Evolutionary conservation across 129 eudicot genomes (phyloP), one percentile per base, ranked within the genome.

Genomic region (Scalesia atractyloides): DNA sequence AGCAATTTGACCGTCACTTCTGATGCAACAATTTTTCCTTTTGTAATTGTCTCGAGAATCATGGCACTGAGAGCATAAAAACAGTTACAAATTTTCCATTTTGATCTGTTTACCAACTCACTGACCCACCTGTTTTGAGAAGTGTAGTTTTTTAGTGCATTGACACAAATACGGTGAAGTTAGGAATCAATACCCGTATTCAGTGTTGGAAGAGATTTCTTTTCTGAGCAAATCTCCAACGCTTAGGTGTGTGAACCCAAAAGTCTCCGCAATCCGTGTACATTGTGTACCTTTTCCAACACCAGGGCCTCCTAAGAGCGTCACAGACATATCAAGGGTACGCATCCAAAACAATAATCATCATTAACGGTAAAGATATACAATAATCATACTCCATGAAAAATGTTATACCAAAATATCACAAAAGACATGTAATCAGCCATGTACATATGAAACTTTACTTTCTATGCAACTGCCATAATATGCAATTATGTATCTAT

Each of bases 231-330:
- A 67, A 79, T 92, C 98, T 24, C 96, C 98, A 66, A 92, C 98
- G 62, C 98, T 92, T 54, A 92, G 66, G 77, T 92, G 96, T 24
- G 92, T 85, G 85, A 92, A 87, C 48, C 98, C 98, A 69, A 69
- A 92, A 63, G 85, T 82, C 59, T 89, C 88, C 26, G 80, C 98
- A 73, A 92, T 89, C 74, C 74, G 81, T 30, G 76, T 60, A 81
- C 98, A 92, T 65, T 92, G 98, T 52, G 98, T 92, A 49, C 98
- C 98, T 85, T 92, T 92, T 61, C 96, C 98, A 72, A 91, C 89
- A 73, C 98, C 98, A 50, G 98, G 98, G 62, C 98, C 98, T 64
- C 98, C 98, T 92, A 72, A 36, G 64, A 81, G 30, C 64, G 75
- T 39, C 19, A 75, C 15, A 15, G 46, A 41, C 12, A 9, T 41